Percentiles rank a stretch among this genome's conserved stretches.
Conservation (phyloP, 768 basidiomycete genomes). For the Leccinum longicurvipes region DNA sequence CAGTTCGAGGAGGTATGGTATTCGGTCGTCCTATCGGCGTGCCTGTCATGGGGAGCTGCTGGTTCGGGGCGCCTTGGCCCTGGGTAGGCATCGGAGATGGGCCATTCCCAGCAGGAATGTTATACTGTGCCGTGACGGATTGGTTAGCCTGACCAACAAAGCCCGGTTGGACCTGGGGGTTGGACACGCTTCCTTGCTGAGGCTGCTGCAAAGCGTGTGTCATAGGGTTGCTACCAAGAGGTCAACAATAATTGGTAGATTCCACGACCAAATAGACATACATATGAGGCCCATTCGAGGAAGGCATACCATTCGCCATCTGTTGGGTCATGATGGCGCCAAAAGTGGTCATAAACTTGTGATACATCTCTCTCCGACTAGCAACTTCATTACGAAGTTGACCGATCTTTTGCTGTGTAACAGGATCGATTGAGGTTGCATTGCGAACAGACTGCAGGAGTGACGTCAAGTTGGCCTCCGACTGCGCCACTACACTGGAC, state of each 20-base stretch:
- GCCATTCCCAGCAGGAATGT: conserved; percentile 14
- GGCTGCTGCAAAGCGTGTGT: conserved; percentile 15
- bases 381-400: conserved; percentile 22
- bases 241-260: conserved; percentile 5
- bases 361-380: conserved; percentile 38
- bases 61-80: conserved; percentile 14
- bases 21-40: conserved; percentile 29
- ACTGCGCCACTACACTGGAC: conserved; percentile 3
- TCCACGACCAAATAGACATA: conserved; percentile 20
- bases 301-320: conserved; percentile 20
- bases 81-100: conserved; percentile 23
- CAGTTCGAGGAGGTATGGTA: conserved; percentile 37
- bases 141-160: conserved; percentile 19
- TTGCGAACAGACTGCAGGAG: conserved; percentile 11
- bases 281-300: conserved; percentile 31
- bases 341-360: conserved; percentile 34
- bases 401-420: conserved; percentile 13
- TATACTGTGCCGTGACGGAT: conserved; percentile 14
- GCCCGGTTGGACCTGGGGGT: conserved; percentile 19
- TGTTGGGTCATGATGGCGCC: conserved; percentile 25
- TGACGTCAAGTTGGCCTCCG: conserved; percentile 10
- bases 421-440: conserved; percentile 17
- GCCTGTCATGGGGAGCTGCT: conserved; percentile 33
- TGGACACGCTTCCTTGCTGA: conserved; percentile 13
- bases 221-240: conserved; percentile 17